These are phyloP conservation scores for Ogataea populi-albae DNA, from an alignment of 805 yeast species.

Conservation along the genomic window DNA sequence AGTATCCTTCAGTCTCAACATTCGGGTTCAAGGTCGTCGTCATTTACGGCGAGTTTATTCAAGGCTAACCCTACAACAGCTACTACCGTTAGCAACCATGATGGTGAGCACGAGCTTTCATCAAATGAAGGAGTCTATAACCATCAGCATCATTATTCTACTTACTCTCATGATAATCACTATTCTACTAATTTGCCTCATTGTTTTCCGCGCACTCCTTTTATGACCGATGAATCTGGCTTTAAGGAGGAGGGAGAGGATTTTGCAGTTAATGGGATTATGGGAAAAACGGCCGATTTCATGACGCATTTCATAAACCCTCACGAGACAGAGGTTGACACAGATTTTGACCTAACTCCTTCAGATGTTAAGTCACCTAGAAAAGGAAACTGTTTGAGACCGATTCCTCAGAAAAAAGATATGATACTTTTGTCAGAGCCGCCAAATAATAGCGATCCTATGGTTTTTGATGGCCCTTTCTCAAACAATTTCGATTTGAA, in stretches of 20 bases:
- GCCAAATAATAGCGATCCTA: background rate
- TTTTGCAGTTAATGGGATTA: conserved; percentile 7
- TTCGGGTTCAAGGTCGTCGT: conserved; percentile 12
- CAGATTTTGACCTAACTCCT: conserved; percentile 16
- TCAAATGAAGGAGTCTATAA: no score
- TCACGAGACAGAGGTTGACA: conserved; percentile 9
- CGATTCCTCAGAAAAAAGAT: conserved; percentile 14
- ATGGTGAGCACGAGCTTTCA: conserved; percentile 5
- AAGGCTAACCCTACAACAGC: conserved; percentile 13
- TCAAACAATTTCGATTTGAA: conserved; percentile 49
- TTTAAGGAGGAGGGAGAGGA: conserved; percentile 15
- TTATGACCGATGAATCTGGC: conserved; percentile 7
- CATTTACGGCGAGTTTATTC: conserved; percentile 7
- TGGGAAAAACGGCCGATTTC: conserved; percentile 3
- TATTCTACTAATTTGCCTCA: no score
- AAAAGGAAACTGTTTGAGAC: conserved; percentile 10
- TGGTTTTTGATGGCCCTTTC: conserved; percentile 9
- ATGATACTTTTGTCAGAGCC: conserved; percentile 2
- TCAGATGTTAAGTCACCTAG: no score
- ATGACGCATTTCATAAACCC: conserved; percentile 5
- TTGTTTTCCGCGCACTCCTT: conserved; percentile 21
- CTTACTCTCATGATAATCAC: no score
- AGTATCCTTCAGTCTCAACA: conserved; percentile 7
- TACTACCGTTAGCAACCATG: conserved; percentile 8
- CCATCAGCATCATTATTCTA: no score